phyloP scores from a whole-genome alignment of 2,329 filamentous ascomycete genomes.

The Paraphoma sp. region DNA sequence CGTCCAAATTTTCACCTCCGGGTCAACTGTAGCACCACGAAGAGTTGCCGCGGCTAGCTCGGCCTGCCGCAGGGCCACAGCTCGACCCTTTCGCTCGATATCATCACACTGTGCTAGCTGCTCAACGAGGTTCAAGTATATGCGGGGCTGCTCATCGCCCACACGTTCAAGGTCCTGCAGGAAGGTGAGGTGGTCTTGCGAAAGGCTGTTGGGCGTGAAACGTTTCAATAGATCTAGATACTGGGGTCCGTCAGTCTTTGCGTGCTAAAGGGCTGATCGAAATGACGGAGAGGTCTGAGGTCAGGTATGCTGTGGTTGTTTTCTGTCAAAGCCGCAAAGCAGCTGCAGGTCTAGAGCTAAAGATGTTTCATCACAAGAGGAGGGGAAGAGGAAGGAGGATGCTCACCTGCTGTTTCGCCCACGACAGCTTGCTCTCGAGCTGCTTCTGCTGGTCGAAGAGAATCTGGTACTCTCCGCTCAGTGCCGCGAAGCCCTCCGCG shows the following conservation, averaged over 20 bases:
- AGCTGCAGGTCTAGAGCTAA: conserved; percentile 63
- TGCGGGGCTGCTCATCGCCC: conserved; percentile 33
- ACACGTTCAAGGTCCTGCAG: conserved; percentile 48
- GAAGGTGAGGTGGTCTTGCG: conserved; percentile 49
- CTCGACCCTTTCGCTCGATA: conserved; percentile 40
- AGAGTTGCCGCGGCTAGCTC: conserved; percentile 40
- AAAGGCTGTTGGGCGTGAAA: conserved; percentile 46
- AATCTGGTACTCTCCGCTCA: conserved; percentile 56
- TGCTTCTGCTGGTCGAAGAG: conserved; percentile 53
- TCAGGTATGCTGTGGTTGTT: conserved; percentile 54
- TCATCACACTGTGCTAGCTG: conserved; percentile 44
- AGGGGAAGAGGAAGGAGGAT: conserved; percentile 3
- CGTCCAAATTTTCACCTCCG: conserved; percentile 52
- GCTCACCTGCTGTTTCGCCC: conserved; percentile 58
- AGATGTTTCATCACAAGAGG: conserved; percentile 51
- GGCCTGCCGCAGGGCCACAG: conserved; percentile 43
- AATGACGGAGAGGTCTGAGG: conserved; percentile 8
- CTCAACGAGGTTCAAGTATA: conserved; percentile 42
- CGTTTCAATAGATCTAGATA: conserved; percentile 50
- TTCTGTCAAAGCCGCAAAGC: conserved; percentile 53
- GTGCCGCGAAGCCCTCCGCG: conserved; percentile 54
- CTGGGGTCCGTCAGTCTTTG: conserved; percentile 36
- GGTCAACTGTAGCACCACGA: conserved; percentile 24
- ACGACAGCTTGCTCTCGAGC: conserved; percentile 56
- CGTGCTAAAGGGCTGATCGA: neutral